Conservation (phyloP, 1,139 yeast genomes). For the Kodamaea derodonti region DNA sequence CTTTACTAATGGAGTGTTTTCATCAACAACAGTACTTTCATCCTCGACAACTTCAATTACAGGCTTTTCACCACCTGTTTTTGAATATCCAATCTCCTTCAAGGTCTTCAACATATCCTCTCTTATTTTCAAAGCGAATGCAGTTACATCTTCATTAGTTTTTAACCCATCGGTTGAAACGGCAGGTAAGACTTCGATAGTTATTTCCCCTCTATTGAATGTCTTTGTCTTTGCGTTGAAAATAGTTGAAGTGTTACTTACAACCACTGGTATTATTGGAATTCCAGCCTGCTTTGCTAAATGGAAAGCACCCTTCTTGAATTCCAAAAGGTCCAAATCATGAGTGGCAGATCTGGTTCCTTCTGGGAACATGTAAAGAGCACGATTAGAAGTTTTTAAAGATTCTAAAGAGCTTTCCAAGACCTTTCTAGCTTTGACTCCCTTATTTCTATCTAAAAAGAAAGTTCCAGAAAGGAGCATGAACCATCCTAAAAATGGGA, state of each 20-base stretch:
- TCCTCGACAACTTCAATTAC: slow-evolving; percentile 1
- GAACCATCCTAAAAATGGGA: slow-evolving; percentile 97
- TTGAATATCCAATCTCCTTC: slow-evolving; percentile 33
- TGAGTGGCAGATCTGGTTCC: slow-evolving; percentile 86
- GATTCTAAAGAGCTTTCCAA: slow-evolving; percentile 63
- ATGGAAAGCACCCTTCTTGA: slow-evolving; percentile 97
- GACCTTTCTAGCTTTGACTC: slow-evolving; percentile 70
- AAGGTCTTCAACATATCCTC: slow-evolving; percentile 29
- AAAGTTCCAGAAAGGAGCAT: slow-evolving; percentile 87
- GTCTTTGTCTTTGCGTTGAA: slow-evolving; percentile 54
- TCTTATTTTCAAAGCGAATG: slow-evolving; percentile 38
- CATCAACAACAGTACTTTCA: slow-evolving; percentile 13
- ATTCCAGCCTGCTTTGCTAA: slow-evolving; percentile 89
- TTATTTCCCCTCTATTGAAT: slow-evolving; percentile 62
- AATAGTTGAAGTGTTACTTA: slow-evolving; percentile 76
- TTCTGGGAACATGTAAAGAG: slow-evolving; percentile 86
- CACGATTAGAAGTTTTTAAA: slow-evolving; percentile 60
- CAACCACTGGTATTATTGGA: slow-evolving; percentile 85
- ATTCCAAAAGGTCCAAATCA: slow-evolving; percentile 69
- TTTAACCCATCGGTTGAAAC: slow-evolving; percentile 52
- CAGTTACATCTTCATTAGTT: slow-evolving; percentile 56
- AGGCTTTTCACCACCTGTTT: slow-evolving; percentile 10
- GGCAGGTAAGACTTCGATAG: slow-evolving; percentile 65
- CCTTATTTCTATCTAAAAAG: slow-evolving; percentile 81
- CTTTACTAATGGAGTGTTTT: slow-evolving; percentile 24